phyloP scores from a whole-genome alignment of 2,329 filamentous ascomycete genomes.

The Clarireedia paspali region DNA sequence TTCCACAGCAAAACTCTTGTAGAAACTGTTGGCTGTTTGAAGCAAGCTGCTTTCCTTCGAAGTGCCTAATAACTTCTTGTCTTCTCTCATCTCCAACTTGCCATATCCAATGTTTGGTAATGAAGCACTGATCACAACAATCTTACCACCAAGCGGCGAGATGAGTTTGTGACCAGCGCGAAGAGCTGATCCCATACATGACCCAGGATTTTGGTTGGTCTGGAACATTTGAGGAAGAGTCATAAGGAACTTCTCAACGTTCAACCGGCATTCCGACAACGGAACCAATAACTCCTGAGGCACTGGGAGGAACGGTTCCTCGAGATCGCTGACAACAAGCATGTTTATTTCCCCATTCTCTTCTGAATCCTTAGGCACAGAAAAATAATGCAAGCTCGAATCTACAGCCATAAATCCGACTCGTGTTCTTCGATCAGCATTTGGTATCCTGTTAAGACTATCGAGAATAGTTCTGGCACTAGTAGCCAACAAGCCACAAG shows the following conservation, averaged over 20 bases:
- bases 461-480: slow-evolving; percentile 90
- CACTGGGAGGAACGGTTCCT: slow-evolving; percentile 93
- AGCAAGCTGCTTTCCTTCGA: slow-evolving; percentile 82
- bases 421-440: slow-evolving; percentile 85
- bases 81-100: slow-evolving; percentile 86
- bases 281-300: slow-evolving; percentile 88
- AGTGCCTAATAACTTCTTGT: slow-evolving; percentile 92
- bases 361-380: slow-evolving; percentile 79
- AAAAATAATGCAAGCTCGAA: slow-evolving; percentile 92
- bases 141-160: slow-evolving; percentile 87
- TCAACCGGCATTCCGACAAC: slow-evolving; percentile 78
- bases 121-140: slow-evolving; percentile 83
- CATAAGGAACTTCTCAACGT: slow-evolving; percentile 82
- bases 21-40: slow-evolving; percentile 92
- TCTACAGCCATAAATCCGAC: slow-evolving; percentile 95
- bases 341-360: slow-evolving; percentile 81
- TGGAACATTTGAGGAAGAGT: slow-evolving; percentile 96
- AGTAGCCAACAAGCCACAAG: slow-evolving; percentile 84
- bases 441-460: slow-evolving; percentile 94
- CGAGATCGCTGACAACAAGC: slow-evolving; percentile 89
- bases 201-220: slow-evolving; percentile 80
- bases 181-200: slow-evolving; percentile 91
- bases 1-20: slow-evolving; percentile 98
- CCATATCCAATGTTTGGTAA: slow-evolving; percentile 85
- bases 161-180: slow-evolving; percentile 94